Conservation (phyloP, 2,329 filamentous ascomycete genomes). For the Hypoxylon sp. region DNA sequence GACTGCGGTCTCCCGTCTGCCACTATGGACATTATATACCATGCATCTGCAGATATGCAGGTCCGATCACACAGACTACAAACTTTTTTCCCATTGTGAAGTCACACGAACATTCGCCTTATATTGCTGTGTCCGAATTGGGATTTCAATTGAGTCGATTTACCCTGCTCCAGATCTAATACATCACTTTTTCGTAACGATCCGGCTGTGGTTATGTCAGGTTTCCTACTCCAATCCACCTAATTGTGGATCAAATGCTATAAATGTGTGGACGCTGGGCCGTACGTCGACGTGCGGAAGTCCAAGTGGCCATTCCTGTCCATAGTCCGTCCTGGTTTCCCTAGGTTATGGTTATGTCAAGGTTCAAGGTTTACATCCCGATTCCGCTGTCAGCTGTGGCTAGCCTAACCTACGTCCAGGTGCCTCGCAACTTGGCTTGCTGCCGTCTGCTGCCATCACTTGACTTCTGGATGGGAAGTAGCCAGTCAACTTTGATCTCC, state of each 20-base stretch:
- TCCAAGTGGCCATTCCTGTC: constrained; percentile 37
- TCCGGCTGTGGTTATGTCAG: constrained; percentile 30
- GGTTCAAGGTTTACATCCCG: constrained; percentile 38
- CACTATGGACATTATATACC: constrained; percentile 24
- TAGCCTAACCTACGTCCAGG: constrained; percentile 21
- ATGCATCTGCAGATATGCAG: constrained; percentile 40
- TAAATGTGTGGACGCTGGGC: constrained; percentile 22
- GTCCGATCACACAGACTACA: constrained; percentile 38
- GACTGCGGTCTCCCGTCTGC: constrained; percentile 37
- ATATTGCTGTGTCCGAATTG: constrained; percentile 23
- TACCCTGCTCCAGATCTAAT: constrained; percentile 19
- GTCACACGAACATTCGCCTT: constrained; percentile 30
- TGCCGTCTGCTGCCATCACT: constrained; percentile 28
- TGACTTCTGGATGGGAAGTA: constrained; percentile 18
- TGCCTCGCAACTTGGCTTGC: constrained; percentile 15
- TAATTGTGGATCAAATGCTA: constrained; percentile 35
- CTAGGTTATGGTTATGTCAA: constrained; percentile 20
- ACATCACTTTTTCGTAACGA: constrained; percentile 37
- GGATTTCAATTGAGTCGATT: constrained; percentile 6
- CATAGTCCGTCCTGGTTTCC: constrained; percentile 17
- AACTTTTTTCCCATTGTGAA: constrained; percentile 11
- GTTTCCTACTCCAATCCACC: constrained; percentile 28
- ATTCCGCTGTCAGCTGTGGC: constrained; percentile 37
- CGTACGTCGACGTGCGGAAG: constrained; percentile 35
- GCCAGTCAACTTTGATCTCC: constrained; percentile 26